Evolutionary conservation across 139 green algal genomes (phyloP).

Genomic region (Coelastrella sp.): DNA sequence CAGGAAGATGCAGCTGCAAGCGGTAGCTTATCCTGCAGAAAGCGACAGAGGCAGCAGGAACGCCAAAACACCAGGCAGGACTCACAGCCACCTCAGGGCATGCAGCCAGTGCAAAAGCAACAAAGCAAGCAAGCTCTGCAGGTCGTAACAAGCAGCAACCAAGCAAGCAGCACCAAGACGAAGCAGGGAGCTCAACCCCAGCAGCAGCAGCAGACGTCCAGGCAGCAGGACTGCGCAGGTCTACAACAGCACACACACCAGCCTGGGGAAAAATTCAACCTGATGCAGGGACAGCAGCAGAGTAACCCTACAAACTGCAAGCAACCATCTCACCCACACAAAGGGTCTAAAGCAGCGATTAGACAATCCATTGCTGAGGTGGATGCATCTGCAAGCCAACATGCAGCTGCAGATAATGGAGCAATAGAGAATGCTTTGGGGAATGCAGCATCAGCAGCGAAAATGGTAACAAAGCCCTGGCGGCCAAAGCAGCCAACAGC

Average conservation of each 20-base stretch:
- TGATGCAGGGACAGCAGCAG: no score
- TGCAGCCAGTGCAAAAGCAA: conserved; percentile 35
- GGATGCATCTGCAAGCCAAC: no score
- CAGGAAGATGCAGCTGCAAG: background rate
- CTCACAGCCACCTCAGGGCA: background rate
- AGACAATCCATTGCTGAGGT: no score
- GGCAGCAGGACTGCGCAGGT: background rate
- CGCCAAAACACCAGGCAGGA: conserved; percentile 13
- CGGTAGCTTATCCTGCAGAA: background rate
- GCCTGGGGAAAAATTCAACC: no score
- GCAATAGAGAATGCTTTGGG: conserved; percentile 7
- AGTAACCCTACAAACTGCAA: no score
- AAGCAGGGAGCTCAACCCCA: background rate
- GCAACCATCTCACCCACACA: no score
- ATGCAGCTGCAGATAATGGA: background rate
- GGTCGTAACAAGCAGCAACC: conserved; percentile 10
- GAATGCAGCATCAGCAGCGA: conserved; percentile 15
- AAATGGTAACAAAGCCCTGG: background rate
- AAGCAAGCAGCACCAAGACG: conserved; percentile 16
- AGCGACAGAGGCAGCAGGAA: conserved; percentile 39
- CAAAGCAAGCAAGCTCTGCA: background rate
- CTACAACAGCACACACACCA: background rate
- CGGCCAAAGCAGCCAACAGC: background rate
- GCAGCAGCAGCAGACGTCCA: background rate
- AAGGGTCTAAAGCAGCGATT: no score